A percentile compares a stretch with the other conserved stretches of the same genome.
phyloP scores from a whole-genome alignment of 495 filamentous ascomycete genomes.

The Tetracladium setigerum region DNA sequence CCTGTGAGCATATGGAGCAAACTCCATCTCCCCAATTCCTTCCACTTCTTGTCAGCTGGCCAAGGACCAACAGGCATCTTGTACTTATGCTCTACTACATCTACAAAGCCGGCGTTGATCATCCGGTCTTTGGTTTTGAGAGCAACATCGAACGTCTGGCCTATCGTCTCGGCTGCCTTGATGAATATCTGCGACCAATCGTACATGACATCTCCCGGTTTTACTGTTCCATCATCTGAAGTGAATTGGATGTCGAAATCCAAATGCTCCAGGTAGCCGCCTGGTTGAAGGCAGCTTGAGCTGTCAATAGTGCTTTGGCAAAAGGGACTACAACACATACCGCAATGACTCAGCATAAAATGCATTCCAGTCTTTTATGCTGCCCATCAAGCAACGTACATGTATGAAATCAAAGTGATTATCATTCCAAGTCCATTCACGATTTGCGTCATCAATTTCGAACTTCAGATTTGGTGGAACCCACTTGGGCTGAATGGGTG shows the following conservation, averaged over 20 bases:
- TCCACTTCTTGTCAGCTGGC: conserved; percentile 39
- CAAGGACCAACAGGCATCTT: conserved; percentile 47
- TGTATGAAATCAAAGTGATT: conserved; percentile 53
- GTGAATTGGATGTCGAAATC: conserved; percentile 33
- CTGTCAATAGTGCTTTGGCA: too few relatives aligned
- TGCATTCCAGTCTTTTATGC: conserved; percentile 46
- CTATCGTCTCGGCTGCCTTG: conserved; percentile 35
- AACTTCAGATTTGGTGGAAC: too few relatives aligned
- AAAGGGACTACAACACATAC: conserved; percentile 3
- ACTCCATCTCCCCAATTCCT: conserved; percentile 45
- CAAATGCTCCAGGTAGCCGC: conserved; percentile 43
- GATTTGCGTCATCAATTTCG: conserved; percentile 46
- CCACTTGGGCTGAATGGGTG: conserved; percentile 52
- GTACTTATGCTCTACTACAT: conserved; percentile 28
- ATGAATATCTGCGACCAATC: conserved; percentile 36
- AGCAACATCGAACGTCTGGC: conserved; percentile 38
- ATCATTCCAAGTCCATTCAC: conserved; percentile 37
- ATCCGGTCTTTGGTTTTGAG: conserved; percentile 27
- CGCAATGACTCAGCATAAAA: conserved; percentile 23
- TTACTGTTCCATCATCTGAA: conserved; percentile 44
- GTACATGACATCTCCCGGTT: conserved; percentile 33
- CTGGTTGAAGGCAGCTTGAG: conserved; percentile 31
- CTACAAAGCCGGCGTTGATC: conserved; percentile 33
- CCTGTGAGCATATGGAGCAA: too few relatives aligned
- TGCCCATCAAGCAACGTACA: conserved; percentile 46